Evolutionary conservation across 2,329 filamentous ascomycete genomes (phyloP).

Genomic region (Alternaria gaisen): DNA sequence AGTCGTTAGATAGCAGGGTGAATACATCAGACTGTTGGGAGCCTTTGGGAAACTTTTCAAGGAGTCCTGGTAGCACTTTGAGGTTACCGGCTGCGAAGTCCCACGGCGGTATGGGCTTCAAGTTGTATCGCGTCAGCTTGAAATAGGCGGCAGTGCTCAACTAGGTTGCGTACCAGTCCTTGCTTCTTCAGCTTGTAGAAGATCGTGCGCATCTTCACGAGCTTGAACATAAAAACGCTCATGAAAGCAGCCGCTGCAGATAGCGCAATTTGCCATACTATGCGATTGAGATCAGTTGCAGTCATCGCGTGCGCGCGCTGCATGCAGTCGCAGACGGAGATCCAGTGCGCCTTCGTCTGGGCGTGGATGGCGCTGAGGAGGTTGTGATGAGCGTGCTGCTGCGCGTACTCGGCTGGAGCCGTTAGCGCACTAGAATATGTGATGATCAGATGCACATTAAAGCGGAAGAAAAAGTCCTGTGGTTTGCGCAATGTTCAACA

Average conservation of each 20-base stretch:
- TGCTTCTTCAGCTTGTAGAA: constrained; percentile 20
- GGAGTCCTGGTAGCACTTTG: neutral
- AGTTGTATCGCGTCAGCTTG: neutral
- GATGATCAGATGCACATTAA: no score
- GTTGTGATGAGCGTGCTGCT: no score
- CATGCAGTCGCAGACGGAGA: no score
- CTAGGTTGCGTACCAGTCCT: constrained; percentile 10
- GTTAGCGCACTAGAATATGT: accelerated
- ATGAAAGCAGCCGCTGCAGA: constrained; percentile 4
- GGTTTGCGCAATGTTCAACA: no score
- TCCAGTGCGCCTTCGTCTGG: no score
- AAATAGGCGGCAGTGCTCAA: no score
- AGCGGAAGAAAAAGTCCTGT: no score
- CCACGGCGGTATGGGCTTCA: constrained; percentile 26
- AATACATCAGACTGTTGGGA: constrained; percentile 20
- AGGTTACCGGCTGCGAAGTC: constrained; percentile 21
- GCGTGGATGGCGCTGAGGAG: no score
- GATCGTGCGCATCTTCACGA: constrained; percentile 17
- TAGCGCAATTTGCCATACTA: constrained; percentile 7
- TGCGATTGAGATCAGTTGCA: no score
- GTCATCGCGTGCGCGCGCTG: no score
- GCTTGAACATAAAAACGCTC: constrained; percentile 8
- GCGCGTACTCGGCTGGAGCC: no score
- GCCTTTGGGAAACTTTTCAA: constrained; percentile 19
- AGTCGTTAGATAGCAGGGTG: constrained; percentile 10